phyloP scores from a whole-genome alignment of 164 flowering plant species.

The Akebia trifoliata region DNA sequence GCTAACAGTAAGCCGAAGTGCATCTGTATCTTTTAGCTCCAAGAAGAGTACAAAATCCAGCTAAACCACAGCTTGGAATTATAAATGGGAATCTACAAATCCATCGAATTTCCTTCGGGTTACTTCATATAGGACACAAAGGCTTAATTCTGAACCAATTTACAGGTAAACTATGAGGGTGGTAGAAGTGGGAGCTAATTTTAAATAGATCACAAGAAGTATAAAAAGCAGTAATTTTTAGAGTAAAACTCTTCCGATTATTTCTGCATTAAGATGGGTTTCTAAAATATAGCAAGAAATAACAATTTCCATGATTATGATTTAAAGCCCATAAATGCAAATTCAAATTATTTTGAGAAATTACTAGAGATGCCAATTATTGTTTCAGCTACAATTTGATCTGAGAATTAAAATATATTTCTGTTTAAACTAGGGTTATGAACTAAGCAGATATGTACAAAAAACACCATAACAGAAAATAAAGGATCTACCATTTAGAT shows the following conservation, averaged over 20 bases:
- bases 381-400: too few relatives aligned
- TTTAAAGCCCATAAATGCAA: background rate
- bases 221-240: background rate
- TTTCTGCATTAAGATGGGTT: background rate
- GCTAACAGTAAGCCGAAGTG: slow-evolving; percentile 2
- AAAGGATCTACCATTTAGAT: too few relatives aligned
- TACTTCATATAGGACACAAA: background rate
- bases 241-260: background rate
- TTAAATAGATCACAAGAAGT: background rate
- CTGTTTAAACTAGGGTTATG: too few relatives aligned
- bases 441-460: too few relatives aligned
- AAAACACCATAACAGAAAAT: too few relatives aligned
- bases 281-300: background rate
- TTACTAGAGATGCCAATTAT: too few relatives aligned
- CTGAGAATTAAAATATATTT: too few relatives aligned
- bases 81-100: background rate
- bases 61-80: slow-evolving; percentile 14
- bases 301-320: background rate
- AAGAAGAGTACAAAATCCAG: slow-evolving; percentile 16
- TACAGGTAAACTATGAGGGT: background rate
- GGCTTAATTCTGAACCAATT: background rate
- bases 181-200: too few relatives aligned
- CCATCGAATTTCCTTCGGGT: background rate
- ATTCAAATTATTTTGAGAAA: too few relatives aligned
- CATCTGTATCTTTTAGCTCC: slow-evolving; percentile 5